Percentiles rank a stretch among this genome's conserved stretches.
phyloP scores from a whole-genome alignment of 2,329 filamentous ascomycete species.

The Penicillium sp. region DNA sequence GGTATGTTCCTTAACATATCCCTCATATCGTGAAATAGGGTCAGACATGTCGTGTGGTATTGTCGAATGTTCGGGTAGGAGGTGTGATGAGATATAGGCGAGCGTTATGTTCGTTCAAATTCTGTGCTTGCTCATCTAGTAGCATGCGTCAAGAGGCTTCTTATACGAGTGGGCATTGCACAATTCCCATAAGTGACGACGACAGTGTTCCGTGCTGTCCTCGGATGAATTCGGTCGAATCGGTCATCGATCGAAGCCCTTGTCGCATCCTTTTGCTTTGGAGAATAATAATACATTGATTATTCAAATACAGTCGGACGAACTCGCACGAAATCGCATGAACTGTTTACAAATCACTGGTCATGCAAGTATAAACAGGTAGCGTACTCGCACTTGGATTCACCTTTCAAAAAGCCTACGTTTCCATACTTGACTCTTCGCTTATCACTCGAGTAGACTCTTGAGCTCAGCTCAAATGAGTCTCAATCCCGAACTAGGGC shows the following conservation, averaged over 20 bases:
- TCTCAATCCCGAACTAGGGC: constrained; percentile 1
- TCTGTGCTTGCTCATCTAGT: too few species aligned
- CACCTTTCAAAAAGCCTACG: not conserved
- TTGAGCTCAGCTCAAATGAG: not conserved
- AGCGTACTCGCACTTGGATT: not conserved
- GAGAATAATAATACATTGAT: not conserved
- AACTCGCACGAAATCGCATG: not conserved
- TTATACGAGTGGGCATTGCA: too few species aligned
- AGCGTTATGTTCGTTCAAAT: too few species aligned
- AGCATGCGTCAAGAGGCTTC: too few species aligned
- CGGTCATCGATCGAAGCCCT: constrained; percentile 3
- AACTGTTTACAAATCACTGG: constrained; percentile 3
- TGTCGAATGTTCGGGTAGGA: too few species aligned
- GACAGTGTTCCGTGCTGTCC: not conserved
- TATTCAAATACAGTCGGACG: not conserved
- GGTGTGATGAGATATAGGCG: too few species aligned
- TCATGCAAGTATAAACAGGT: not conserved
- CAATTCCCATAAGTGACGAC: too few species aligned
- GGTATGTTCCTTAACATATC: too few species aligned
- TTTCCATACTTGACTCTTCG: not conserved
- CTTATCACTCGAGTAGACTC: constrained; percentile 2
- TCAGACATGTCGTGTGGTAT: too few species aligned
- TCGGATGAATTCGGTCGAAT: constrained; percentile 4
- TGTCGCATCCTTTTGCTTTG: not conserved
- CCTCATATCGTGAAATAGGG: too few species aligned